A percentile compares a stretch with the other conserved stretches of the same genome.
Conservation (phyloP, 78 protist genomes). For the Paratrimastix pyriformis region DNA sequence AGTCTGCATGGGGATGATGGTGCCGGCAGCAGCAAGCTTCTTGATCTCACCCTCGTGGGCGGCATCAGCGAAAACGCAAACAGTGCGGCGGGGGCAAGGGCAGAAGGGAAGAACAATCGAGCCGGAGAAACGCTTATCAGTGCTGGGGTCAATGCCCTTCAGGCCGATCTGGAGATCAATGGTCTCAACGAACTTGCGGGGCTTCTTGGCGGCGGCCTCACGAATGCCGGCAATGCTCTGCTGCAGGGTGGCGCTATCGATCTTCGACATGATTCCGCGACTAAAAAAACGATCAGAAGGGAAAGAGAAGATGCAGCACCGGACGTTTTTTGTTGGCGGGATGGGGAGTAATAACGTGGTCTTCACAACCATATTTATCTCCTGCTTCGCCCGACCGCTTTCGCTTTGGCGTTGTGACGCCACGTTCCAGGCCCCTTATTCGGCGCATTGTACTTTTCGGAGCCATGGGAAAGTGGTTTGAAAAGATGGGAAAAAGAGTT, state of each 20-base stretch:
- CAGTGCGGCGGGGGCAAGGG: slow-evolving; percentile 42
- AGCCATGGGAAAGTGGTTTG: too few species aligned
- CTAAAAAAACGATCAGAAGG: too few species aligned
- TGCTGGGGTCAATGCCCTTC: slow-evolving; percentile 96
- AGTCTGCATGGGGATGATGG: slow-evolving; percentile 71
- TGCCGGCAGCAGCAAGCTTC: background rate
- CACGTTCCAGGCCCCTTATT: too few species aligned
- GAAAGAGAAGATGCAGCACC: too few species aligned
- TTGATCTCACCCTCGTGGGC: slow-evolving; percentile 74
- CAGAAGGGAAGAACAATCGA: slow-evolving; percentile 46
- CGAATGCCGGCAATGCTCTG: background rate
- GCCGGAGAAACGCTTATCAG: slow-evolving; percentile 99
- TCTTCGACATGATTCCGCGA: slow-evolving; percentile 19
- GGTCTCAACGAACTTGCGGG: slow-evolving; percentile 82
- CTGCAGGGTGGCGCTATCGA: slow-evolving; percentile 19
- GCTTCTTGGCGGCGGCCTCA: slow-evolving; percentile 7
- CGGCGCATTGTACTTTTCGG: too few species aligned
- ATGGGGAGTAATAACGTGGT: too few species aligned
- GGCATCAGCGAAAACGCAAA: slow-evolving; percentile 93
- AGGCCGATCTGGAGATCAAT: slow-evolving; percentile 95
- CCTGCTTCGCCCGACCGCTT: too few species aligned
- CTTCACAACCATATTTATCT: too few species aligned
- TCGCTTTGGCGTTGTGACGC: too few species aligned
- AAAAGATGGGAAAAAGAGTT: too few species aligned
- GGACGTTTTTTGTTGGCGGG: too few species aligned